These are phyloP conservation scores for Sporothrix curviconia DNA, from an alignment of 2,329 filamentous ascomycete genomes.

Conservation along the genomic window DNA sequence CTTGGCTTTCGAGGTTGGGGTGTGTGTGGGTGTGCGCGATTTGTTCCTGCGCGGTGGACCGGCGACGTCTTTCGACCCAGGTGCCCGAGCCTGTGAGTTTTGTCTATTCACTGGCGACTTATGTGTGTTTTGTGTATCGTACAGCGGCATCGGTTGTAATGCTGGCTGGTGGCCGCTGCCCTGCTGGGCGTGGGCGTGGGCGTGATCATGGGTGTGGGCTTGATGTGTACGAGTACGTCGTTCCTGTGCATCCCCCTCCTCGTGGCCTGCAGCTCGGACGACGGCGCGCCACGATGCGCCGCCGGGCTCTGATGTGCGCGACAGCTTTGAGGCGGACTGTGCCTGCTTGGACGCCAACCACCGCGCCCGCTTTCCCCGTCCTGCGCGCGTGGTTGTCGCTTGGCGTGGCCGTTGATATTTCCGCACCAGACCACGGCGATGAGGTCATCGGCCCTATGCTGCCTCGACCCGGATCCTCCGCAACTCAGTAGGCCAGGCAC, in stretches of 20 bases:
- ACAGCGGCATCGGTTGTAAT: neutral
- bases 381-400: neutral
- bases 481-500: no score
- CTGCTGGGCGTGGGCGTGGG: slow-evolving; percentile 5
- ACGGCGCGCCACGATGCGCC: slow-evolving; percentile 26
- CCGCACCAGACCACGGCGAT: neutral
- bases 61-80: neutral
- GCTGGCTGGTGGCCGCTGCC: neutral
- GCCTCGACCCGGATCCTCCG: neutral
- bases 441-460: slow-evolving; percentile 6
- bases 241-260: slow-evolving; percentile 7
- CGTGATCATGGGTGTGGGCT: no score
- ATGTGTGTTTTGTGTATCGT: neutral
- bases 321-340: slow-evolving; percentile 9
- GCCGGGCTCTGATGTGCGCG: slow-evolving; percentile 6
- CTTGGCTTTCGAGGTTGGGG: slow-evolving; percentile 15
- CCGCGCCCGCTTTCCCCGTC: neutral
- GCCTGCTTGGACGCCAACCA: neutral
- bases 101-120: neutral
- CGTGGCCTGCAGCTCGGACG: slow-evolving; percentile 16
- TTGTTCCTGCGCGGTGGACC: slow-evolving; percentile 8
- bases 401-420: no score
- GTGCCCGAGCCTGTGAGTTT: no score
- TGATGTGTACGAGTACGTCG: slow-evolving; percentile 1
- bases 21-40: slow-evolving; percentile 17